Conservation (phyloP, 371 early-diverging fungal species). For the Thermomucor indicae-seudaticae region DNA sequence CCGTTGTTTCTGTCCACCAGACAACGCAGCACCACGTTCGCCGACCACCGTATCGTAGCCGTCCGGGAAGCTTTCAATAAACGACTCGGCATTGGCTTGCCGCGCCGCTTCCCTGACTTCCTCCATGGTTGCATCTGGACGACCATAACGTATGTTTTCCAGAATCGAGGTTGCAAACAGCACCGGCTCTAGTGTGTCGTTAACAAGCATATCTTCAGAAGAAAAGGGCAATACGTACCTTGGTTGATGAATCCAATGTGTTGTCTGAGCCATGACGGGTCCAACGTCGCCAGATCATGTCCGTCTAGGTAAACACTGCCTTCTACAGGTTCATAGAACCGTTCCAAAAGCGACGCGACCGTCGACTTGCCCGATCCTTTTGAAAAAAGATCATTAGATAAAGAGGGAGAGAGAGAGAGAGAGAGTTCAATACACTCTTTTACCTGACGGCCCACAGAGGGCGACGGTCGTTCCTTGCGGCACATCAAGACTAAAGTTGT, state of each 20-base stretch:
- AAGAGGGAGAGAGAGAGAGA: background rate
- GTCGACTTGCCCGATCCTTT: slow-evolving; percentile 64
- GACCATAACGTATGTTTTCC: slow-evolving; percentile 73
- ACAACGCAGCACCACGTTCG: slow-evolving; percentile 61
- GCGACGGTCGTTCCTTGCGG: slow-evolving; percentile 62
- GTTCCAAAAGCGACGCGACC: slow-evolving; percentile 59
- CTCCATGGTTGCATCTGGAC: slow-evolving; percentile 51
- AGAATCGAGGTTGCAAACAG: slow-evolving; percentile 71
- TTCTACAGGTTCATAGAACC: slow-evolving; percentile 60
- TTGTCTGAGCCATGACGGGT: slow-evolving; percentile 54
- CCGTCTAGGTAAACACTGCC: slow-evolving; percentile 63
- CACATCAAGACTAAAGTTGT: slow-evolving; percentile 57
- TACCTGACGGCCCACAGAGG: slow-evolving; percentile 65
- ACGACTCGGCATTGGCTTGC: slow-evolving; percentile 66
- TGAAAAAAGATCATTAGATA: background rate
- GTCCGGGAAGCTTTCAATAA: slow-evolving; percentile 64
- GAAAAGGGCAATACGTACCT: slow-evolving; percentile 17
- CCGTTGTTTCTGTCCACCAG: slow-evolving; percentile 89
- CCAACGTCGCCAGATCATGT: slow-evolving; percentile 41
- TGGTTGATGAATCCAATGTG: slow-evolving; percentile 76
- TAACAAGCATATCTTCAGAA: background rate
- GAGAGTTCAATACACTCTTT: background rate
- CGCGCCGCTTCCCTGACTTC: slow-evolving; percentile 62
- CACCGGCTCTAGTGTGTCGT: slow-evolving; percentile 44
- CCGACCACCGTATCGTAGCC: slow-evolving; percentile 76